Percentiles rank a stretch among this genome's conserved stretches.
Conservation (phyloP, 106 monocot species). For the Vanilla planifolia region DNA sequence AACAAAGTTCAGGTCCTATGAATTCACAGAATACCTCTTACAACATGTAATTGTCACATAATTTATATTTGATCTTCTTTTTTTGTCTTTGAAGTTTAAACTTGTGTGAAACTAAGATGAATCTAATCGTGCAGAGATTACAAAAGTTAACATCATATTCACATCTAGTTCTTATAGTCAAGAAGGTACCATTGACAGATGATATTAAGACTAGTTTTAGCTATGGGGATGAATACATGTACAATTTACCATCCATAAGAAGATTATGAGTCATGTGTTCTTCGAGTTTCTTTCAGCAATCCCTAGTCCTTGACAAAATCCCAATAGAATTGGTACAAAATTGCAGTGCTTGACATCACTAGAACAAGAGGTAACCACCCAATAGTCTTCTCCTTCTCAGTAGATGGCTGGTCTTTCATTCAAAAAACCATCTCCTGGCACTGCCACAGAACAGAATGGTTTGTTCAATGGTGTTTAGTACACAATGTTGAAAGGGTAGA, state of each 20-base stretch:
- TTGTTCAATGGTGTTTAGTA: slow-evolving; percentile 11
- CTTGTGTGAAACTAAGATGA: too few relatives aligned
- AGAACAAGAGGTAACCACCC: slow-evolving; percentile 65
- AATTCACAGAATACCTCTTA: background rate
- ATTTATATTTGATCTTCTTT: background rate
- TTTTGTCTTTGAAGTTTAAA: background rate
- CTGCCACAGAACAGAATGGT: slow-evolving; percentile 15
- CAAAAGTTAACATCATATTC: too few relatives aligned
- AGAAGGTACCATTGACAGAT: too few relatives aligned
- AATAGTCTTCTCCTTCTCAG: slow-evolving; percentile 69
- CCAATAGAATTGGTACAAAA: slow-evolving; percentile 93
- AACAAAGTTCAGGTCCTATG: slow-evolving; percentile 83
- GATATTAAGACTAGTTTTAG: too few relatives aligned
- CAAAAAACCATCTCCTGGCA: slow-evolving; percentile 82
- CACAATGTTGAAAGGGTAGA: slow-evolving; percentile 63
- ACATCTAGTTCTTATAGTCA: too few relatives aligned
- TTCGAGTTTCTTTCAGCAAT: slow-evolving; percentile 69
- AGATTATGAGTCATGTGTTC: slow-evolving; percentile 94
- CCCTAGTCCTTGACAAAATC: slow-evolving; percentile 99
- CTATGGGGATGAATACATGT: too few relatives aligned
- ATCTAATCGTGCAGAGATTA: too few relatives aligned
- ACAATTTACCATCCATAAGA: slow-evolving; percentile 73
- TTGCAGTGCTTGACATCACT: slow-evolving; percentile 67
- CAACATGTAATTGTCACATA: background rate
- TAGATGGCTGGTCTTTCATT: slow-evolving; percentile 61